Evolutionary conservation across 129 eudicot species (phyloP).

Genomic region (Centaurea solstitialis): DNA sequence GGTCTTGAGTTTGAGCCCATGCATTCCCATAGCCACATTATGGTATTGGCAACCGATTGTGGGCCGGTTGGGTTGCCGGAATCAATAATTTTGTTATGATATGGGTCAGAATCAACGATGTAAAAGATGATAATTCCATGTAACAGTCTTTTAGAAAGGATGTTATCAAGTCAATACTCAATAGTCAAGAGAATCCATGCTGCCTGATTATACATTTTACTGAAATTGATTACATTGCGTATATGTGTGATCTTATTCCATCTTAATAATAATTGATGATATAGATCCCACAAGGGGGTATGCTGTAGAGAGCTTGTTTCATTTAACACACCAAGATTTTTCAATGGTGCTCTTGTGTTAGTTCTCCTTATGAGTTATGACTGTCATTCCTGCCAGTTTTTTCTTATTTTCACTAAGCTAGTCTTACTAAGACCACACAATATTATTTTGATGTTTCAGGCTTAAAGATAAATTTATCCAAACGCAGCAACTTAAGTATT

Average conservation of each 20-base stretch:
- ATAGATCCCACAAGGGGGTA: not conserved
- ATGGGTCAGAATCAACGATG: not conserved
- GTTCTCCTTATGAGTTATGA: not conserved
- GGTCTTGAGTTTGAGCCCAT: no score
- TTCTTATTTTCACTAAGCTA: conserved; percentile 17
- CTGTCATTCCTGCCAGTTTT: conserved; percentile 1
- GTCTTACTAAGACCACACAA: no score
- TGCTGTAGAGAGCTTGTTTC: not conserved
- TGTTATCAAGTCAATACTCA: not conserved
- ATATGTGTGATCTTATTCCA: not conserved
- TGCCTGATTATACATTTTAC: not conserved
- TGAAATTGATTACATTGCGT: not conserved
- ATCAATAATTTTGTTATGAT: not conserved
- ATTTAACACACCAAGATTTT: not conserved
- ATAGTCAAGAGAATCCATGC: conserved; percentile 5
- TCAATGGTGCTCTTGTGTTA: not conserved
- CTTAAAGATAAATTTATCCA: no score
- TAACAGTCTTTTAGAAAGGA: not conserved
- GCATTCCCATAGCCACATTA: no score
- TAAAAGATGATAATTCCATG: not conserved
- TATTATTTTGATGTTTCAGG: no score
- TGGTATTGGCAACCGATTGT: no score
- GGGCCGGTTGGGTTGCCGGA: no score
- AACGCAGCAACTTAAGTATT: no score
- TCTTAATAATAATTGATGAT: not conserved